Conservation (phyloP, 2,329 filamentous ascomycete genomes). For the Clonostachys byssicola region DNA sequence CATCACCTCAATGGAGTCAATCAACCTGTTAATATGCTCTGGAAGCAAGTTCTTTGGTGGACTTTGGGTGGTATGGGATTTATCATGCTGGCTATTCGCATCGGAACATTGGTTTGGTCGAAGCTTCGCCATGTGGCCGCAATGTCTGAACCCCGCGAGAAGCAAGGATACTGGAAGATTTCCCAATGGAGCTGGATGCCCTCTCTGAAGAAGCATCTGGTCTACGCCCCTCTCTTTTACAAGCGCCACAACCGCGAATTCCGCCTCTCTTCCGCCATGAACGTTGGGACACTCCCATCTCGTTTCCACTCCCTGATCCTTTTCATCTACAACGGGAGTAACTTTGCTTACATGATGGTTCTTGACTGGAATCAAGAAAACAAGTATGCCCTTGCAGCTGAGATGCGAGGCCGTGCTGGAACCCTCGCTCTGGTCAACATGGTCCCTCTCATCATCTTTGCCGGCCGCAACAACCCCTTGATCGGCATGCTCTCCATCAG, state of each 20-base stretch:
- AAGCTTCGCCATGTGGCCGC: constrained; percentile 55
- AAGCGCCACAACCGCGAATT: constrained; percentile 68
- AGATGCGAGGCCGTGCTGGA: constrained; percentile 82
- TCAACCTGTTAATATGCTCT: constrained; percentile 51
- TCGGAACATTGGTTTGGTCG: constrained; percentile 49
- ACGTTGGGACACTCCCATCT: constrained; percentile 60
- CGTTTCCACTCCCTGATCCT: constrained; percentile 58
- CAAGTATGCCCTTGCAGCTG: constrained; percentile 65
- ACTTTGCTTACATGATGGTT: constrained; percentile 57
- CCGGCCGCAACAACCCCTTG: constrained; percentile 88
- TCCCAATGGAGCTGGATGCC: constrained; percentile 59
- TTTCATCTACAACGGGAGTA: constrained; percentile 52
- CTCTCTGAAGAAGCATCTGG: constrained; percentile 55
- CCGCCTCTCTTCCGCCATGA: constrained; percentile 54
- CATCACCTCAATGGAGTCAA: constrained; percentile 57
- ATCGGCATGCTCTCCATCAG: constrained; percentile 79
- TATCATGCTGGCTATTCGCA: constrained; percentile 46
- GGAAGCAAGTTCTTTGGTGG: constrained; percentile 57
- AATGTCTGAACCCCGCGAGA: constrained; percentile 46
- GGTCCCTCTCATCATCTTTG: constrained; percentile 84
- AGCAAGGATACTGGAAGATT: constrained; percentile 55
- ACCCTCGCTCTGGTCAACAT: constrained; percentile 84
- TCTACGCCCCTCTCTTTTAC: constrained; percentile 56
- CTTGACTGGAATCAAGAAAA: constrained; percentile 57
- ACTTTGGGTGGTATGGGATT: constrained; percentile 52